Evolutionary conservation across 1,284 basidiomycete genomes (phyloP).

Genomic region (Cryptococcus sp.): DNA sequence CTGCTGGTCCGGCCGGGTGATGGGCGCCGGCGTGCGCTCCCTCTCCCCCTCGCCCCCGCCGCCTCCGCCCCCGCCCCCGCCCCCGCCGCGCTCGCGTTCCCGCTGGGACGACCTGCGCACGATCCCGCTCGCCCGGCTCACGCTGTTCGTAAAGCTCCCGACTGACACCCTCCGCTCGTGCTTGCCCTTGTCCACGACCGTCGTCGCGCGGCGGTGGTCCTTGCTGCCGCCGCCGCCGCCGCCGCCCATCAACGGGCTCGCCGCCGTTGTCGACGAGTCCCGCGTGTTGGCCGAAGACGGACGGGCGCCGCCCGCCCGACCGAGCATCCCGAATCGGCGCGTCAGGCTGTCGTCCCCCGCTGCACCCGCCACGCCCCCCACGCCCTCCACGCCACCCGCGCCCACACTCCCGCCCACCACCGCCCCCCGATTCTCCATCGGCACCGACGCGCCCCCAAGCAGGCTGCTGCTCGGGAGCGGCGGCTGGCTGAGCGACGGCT

Average conservation of each 20-base stretch:
- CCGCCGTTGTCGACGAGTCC: slow-evolving; percentile 15
- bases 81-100: slow-evolving; percentile 14
- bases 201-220: slow-evolving; percentile 64
- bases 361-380: no score
- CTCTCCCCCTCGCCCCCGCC: no score
- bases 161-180: slow-evolving; percentile 67
- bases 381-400: background rate
- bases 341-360: slow-evolving; percentile 18
- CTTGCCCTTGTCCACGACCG: slow-evolving; percentile 62
- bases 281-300: slow-evolving; percentile 13
- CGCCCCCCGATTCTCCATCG: no score
- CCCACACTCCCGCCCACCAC: background rate
- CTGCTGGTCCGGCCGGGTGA: slow-evolving; percentile 22
- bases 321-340: slow-evolving; percentile 31
- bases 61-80: no score
- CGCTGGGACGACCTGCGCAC: slow-evolving; percentile 30
- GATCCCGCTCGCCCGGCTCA: slow-evolving; percentile 29
- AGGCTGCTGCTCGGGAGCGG: slow-evolving; percentile 5
- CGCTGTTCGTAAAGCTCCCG: slow-evolving; percentile 33
- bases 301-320: slow-evolving; percentile 8
- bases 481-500: slow-evolving; percentile 58
- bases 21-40: slow-evolving; percentile 4
- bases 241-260: slow-evolving; percentile 27
- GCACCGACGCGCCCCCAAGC: background rate
- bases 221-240: no score